Base-by-base conservation (phyloP, 2,329 filamentous ascomycete species). In the Fusarium sp. region DNA sequence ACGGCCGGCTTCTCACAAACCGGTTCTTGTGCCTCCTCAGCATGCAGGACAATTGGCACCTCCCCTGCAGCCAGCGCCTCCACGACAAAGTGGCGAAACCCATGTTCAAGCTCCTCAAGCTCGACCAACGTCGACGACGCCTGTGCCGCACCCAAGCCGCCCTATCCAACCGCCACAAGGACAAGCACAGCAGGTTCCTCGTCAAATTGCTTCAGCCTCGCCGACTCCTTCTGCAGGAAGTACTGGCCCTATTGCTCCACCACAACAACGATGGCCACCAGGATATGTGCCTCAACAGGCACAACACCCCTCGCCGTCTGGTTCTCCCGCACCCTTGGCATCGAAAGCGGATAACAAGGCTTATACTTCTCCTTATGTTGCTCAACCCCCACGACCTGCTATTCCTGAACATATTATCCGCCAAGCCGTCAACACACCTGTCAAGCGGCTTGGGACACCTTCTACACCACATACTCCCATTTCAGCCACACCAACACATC, bases 331-430 rank as follows among this genome's bases (percentile, higher is more conserved):
- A 4, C 63, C 77, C 16, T 64, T 65, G n/a, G 62, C 68, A 27
- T 68, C 74, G 20, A 72, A 72, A 34, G 75, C 73, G 58, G 76
- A 79, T 8, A 63, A 14, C 62, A 80, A 75, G 63, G 54, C 62
- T 8, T 71, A 75, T 44, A 38, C 65, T 4, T 74, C 74, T 10
- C 73, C 79, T 2, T 77, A 79, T 57, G 70, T 69, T 34, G 70
- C 72, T 16, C 79, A 81, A 56, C 73, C 72, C 6, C 77, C 78
- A 7, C 75, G 76, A 42, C 79, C 79, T 36, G 78, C 80, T 4
- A 79, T 82, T 34, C 79, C 81, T n/a, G 79, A 81, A 38, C 79
- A 81, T 63, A 79, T 82, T 44, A 80, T 79, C 60, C 77, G 80
- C n/a, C 80, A 81, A 62, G 77, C 77, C 16, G 70, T 79, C 27